These are phyloP conservation scores for Fusarium torulosum DNA, from an alignment of 2,329 filamentous ascomycete species.

Conservation along the genomic window DNA sequence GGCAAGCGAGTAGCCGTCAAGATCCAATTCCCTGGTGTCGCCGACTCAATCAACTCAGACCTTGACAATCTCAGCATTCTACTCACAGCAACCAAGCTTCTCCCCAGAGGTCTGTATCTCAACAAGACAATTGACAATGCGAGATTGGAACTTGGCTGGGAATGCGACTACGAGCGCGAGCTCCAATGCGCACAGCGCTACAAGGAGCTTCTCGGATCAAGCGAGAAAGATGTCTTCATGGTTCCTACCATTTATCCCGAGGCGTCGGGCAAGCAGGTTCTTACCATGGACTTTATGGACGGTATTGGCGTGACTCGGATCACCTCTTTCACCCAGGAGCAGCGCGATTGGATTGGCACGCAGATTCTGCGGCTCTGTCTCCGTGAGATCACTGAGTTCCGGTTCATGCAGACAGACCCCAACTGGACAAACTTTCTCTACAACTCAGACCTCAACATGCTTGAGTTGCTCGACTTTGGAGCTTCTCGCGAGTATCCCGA, in stretches of 20 bases:
- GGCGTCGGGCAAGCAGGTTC: constrained; percentile 85
- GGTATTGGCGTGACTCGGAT: constrained; percentile 89
- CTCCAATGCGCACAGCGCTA: constrained; percentile 84
- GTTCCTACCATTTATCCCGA: constrained; percentile 83
- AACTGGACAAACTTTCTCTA: constrained; percentile 99
- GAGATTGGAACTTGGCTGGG: constrained; percentile 91
- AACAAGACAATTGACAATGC: constrained; percentile 98
- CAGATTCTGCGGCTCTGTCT: constrained; percentile 93
- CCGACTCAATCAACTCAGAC: constrained; percentile 95
- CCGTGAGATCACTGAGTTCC: constrained; percentile 93
- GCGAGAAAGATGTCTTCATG: constrained; percentile 77
- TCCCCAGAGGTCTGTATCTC: constrained; percentile 92
- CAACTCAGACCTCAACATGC: constrained; percentile 76
- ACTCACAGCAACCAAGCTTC: constrained; percentile 87
- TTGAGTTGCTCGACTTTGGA: constrained; percentile 96
- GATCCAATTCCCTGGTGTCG: constrained; percentile 96
- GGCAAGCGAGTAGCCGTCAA: constrained; percentile 89
- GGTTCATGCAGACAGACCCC: constrained; percentile 98
- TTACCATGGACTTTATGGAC: constrained; percentile 93
- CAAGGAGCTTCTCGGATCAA: constrained; percentile 71
- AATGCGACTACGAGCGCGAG: constrained; percentile 95
- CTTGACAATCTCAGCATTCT: constrained; percentile 93
- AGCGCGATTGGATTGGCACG: constrained; percentile 96
- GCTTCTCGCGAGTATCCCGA: constrained; percentile 88
- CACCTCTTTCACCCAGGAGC: constrained; percentile 78